Evolutionary conservation across 2,329 filamentous ascomycete species (phyloP).

Genomic region (Stagonosporopsis chrysanthemi): DNA sequence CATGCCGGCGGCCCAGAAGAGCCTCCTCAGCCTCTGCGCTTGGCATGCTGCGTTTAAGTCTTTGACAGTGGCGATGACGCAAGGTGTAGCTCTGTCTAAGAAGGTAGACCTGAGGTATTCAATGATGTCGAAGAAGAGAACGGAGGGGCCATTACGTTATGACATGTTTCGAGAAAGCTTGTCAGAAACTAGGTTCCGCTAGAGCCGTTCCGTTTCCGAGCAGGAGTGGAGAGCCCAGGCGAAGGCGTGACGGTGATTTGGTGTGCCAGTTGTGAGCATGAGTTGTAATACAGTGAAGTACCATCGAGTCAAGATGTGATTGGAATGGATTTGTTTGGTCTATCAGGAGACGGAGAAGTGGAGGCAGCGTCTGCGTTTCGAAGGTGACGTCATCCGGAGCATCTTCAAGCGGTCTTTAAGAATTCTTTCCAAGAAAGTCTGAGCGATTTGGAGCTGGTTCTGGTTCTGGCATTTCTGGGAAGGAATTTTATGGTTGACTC

Average conservation of each 20-base stretch:
- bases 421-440: neutral
- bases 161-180: slow-evolving; percentile 12
- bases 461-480: neutral
- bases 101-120: neutral
- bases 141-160: slow-evolving; percentile 17
- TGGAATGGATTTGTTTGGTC: neutral
- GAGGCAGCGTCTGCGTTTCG: neutral
- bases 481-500: neutral
- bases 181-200: slow-evolving; percentile 10
- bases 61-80: slow-evolving; percentile 27
- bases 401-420: neutral
- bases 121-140: neutral
- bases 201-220: slow-evolving; percentile 12
- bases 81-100: slow-evolving; percentile 5
- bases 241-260: neutral
- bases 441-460: neutral
- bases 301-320: neutral
- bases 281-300: neutral
- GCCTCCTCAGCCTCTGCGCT: slow-evolving; percentile 22
- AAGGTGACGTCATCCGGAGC: neutral
- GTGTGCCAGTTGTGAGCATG: neutral
- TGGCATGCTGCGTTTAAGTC: slow-evolving; percentile 22
- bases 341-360: neutral
- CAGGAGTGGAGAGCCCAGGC: neutral
- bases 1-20: slow-evolving; percentile 17